phyloP scores from a whole-genome alignment of 352 stramenopile species.

The Aphanomyces cochlioides region DNA sequence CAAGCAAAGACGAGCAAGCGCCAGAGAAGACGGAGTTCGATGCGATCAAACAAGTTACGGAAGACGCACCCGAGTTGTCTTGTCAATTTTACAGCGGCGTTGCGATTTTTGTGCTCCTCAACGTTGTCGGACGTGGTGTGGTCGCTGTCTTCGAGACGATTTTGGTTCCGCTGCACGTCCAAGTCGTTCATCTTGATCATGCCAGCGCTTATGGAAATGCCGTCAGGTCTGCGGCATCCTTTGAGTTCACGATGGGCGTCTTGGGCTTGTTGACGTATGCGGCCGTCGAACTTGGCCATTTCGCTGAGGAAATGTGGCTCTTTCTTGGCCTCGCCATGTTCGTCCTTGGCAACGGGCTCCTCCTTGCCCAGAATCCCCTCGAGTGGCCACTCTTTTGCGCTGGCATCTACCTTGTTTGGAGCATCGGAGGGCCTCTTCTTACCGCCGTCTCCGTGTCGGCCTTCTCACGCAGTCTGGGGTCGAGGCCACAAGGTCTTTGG shows the following conservation, averaged over 20 bases:
- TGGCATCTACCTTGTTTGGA: constrained; percentile 68
- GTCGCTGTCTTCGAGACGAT: constrained; percentile 79
- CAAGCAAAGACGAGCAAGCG: background rate
- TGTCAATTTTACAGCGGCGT: constrained; percentile 57
- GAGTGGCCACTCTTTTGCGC: background rate
- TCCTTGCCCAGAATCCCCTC: constrained; percentile 28
- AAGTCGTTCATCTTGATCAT: constrained; percentile 37
- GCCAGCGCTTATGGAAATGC: constrained; percentile 28
- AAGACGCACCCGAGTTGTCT: constrained; percentile 40
- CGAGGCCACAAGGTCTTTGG: constrained; percentile 65
- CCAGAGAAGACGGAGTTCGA: background rate
- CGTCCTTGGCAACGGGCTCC: constrained; percentile 52
- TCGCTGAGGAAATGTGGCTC: constrained; percentile 69
- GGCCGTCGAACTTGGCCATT: constrained; percentile 69
- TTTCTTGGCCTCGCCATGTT: constrained; percentile 65
- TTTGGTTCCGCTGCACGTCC: constrained; percentile 69
- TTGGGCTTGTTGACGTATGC: constrained; percentile 74
- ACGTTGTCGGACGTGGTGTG: constrained; percentile 70
- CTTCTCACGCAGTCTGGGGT: constrained; percentile 73
- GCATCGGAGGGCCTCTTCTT: constrained; percentile 73
- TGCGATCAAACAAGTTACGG: background rate
- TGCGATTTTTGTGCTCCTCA: constrained; percentile 74
- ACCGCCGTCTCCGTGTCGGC: constrained; percentile 68
- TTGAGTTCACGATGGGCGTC: constrained; percentile 73
- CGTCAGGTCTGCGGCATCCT: constrained; percentile 66